phyloP scores from a whole-genome alignment of 257 asterid genomes.

The Fraxinus pennsylvanica region DNA sequence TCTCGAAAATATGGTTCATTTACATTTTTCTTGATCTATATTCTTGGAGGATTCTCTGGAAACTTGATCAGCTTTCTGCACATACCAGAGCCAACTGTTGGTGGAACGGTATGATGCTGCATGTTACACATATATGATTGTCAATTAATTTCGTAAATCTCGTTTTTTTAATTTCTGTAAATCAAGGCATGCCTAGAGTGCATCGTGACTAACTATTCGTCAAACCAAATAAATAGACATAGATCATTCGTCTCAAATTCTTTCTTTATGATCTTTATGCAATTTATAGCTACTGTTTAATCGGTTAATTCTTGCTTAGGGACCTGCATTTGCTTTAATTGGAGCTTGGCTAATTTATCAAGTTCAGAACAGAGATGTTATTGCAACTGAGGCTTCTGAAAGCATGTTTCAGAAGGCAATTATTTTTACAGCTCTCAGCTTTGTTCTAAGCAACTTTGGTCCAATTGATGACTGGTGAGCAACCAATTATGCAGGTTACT shows the following conservation, averaged over 20 bases:
- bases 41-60: slow-evolving; percentile 83
- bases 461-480: slow-evolving; percentile 82
- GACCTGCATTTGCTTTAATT: slow-evolving; percentile 71
- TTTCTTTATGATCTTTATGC: not conserved
- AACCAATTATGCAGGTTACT: not conserved
- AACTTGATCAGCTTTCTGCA: slow-evolving; percentile 78
- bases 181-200: not conserved
- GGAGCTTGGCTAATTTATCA: slow-evolving; percentile 84
- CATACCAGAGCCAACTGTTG: slow-evolving; percentile 73
- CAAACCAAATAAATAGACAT: not conserved
- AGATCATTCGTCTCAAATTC: not conserved
- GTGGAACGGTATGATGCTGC: slow-evolving; percentile 70
- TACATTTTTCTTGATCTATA: slow-evolving; percentile 62
- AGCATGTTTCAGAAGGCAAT: slow-evolving; percentile 55
- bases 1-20: slow-evolving; percentile 59
- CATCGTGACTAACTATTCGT: not conserved
- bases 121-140: not conserved
- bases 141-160: not conserved
- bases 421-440: slow-evolving; percentile 56
- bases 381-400: slow-evolving; percentile 45
- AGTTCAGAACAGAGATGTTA: slow-evolving; percentile 55
- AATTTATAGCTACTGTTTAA: not conserved
- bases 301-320: slow-evolving; percentile 30
- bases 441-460: slow-evolving; percentile 58
- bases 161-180: not conserved